Evolutionary conservation across 1,284 basidiomycete species (phyloP).

Genomic region (Porodaedalea pini): DNA sequence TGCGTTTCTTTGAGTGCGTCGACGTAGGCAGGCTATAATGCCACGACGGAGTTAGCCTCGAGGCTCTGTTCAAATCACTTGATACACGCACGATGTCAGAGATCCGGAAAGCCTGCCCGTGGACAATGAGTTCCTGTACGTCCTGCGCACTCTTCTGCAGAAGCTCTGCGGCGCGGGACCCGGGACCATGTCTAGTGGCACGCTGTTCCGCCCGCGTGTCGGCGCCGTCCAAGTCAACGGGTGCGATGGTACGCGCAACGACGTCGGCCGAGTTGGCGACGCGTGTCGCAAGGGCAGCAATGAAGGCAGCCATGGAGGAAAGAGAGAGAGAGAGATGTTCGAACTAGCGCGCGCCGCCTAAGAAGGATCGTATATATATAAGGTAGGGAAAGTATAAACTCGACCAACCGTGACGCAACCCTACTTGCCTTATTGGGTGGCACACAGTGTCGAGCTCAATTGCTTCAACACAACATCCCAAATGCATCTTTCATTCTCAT

Average conservation of each 20-base stretch:
- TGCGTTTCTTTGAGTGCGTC: conserved; percentile 50
- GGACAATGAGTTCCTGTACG: not conserved
- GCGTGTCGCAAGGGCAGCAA: conserved; percentile 6
- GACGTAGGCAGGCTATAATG: conserved; percentile 42
- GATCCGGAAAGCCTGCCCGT: conserved; percentile 10
- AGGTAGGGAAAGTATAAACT: too few relatives aligned
- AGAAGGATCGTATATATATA: too few relatives aligned
- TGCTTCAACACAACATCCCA: too few relatives aligned
- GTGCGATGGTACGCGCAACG: conserved; percentile 13
- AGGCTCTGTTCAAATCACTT: not conserved
- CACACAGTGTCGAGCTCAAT: too few relatives aligned
- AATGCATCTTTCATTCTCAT: too few relatives aligned
- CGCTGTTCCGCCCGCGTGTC: not conserved
- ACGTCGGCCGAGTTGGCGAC: conserved; percentile 13
- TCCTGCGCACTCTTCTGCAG: conserved; percentile 12
- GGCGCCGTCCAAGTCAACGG: conserved; percentile 14
- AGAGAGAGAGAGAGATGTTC: not conserved
- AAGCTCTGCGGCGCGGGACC: not conserved
- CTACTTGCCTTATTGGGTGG: too few relatives aligned
- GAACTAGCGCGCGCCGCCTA: not conserved
- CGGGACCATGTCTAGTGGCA: conserved; percentile 9
- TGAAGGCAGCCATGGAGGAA: not conserved
- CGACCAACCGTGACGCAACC: too few relatives aligned
- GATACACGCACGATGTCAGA: conserved; percentile 14
- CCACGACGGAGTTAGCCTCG: not conserved